Base-by-base conservation (phyloP, 495 filamentous ascomycete species). In the Filosporella fistucella region DNA sequence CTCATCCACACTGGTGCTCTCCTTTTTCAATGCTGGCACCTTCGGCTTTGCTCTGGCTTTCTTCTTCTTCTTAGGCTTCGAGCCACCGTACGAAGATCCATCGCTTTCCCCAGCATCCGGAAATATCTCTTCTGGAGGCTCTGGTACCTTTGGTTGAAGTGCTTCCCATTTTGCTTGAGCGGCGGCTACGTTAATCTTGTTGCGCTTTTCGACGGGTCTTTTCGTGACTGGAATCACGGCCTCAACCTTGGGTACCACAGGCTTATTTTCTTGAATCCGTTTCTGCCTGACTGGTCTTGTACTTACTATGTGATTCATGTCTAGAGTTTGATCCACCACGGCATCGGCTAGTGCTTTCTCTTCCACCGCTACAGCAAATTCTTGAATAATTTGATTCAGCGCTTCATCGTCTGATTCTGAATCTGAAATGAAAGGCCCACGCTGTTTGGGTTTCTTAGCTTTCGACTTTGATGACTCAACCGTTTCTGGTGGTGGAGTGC, bases 1-100 rank as follows among this genome's bases (percentile, higher is more conserved):
- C 53, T 73, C 75, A 45, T 66, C 64, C 63, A 78, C 63, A 65
- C 60, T 82, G 55, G 77, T 83, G 39, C 60, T 65, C 57, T 79
- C 74, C 63, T 71, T 75, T 58, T 82, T 77, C 57, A 80, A 63
- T 42, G 68, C 54, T 13, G 72, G 63, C 11, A 61, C 42, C 17
- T 53, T 51, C 51, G 54, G 47, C 84, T 82, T 43, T 76, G 81
- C 54, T n/a, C n/a, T n/a, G n/a, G n/a, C 88, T 83, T 0, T 84
- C 86, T 42, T 85, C 78, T 36, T 85, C 77, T 35, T 84, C 5
- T 9, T 29, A 14, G 28, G 22, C 18, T 9, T 37, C 3, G n/a
- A 16, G n/a, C 33, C n/a, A 21, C 23, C n/a, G 5, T 16, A 38
- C 20, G 35, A 16, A n/a, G 9, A n/a, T 10, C 39, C 28, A 42